Base-by-base conservation (phyloP, 208 protist genomes). In the Leishmania martiniquensis region DNA sequence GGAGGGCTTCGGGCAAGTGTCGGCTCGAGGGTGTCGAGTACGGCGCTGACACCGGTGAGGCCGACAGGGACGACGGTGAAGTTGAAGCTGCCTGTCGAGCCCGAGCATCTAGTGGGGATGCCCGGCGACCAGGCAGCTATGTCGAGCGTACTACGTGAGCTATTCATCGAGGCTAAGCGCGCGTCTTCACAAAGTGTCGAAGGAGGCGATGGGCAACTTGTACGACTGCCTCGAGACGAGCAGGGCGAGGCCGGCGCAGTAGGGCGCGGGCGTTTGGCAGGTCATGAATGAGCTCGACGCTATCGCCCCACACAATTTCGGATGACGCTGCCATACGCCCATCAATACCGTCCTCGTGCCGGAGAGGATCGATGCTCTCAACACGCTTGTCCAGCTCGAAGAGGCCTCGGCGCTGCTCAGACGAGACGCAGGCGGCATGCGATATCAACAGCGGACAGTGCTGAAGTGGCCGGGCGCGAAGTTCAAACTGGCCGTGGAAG, bases 21-120 rank as follows among this genome's bases (percentile, higher is more conserved):
- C 76, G 90, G 52, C 67, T 94, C n/a, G 94, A 96, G 91, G 78
- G 94, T 49, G 92, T 97, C 72, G 91, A 95, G 72, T 93, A 94
- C 85, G 85, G 68, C 67, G 72, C 82, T 17, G 80, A 91, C 37
- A 70, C 83, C 1, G 59, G 80, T 49, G 69, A 78, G 5, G 54
- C 72, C 49, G 74, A 39, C 22, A 72, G 78, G 22, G 79, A 51
- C 7, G 80, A 76, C 5, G 77, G 44, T 0, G 70, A 59, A 67
- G 65, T 96, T 87, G 49, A 85, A 72, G 72, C 83, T 97, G 47
- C 82, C 83, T 0, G 55, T 32, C 52, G 74, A 76, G 60, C 59
- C 90, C 32, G 89, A 95, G 75, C 75, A 87, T 32, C 60, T 97
- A 42, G 89, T 96, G 80, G 54, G 83, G 66, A 80, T 95, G 75